phyloP scores from a whole-genome alignment of 2,329 filamentous ascomycete species.

The Amylocarpus encephaloides region DNA sequence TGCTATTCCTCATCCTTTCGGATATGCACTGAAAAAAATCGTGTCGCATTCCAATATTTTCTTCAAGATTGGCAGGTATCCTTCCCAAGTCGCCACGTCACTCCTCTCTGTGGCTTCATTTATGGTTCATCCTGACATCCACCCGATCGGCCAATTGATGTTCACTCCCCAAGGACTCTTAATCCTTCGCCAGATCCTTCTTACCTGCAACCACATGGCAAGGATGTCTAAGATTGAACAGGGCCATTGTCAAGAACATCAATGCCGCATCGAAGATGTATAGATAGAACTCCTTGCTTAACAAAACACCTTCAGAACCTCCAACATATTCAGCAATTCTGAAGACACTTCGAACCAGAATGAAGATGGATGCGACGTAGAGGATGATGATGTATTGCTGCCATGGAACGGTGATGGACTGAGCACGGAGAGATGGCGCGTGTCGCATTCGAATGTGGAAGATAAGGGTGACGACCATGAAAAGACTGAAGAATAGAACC shows the following conservation, averaged over 20 bases:
- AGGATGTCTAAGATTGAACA: slow-evolving; percentile 34
- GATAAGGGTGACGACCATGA: slow-evolving; percentile 37
- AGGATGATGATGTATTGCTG: slow-evolving; percentile 36
- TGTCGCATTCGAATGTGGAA: slow-evolving; percentile 38
- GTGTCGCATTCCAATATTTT: too few species aligned
- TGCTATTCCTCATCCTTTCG: too few species aligned
- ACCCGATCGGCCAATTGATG: slow-evolving; percentile 2
- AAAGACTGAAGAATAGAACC: slow-evolving; percentile 44
- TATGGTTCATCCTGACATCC: background rate
- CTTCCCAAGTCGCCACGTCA: too few species aligned
- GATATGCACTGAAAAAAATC: too few species aligned
- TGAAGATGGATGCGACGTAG: slow-evolving; percentile 36
- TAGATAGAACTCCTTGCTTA: slow-evolving; percentile 37
- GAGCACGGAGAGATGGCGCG: slow-evolving; percentile 23
- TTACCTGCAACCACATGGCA: slow-evolving; percentile 18
- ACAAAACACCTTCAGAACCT: slow-evolving; percentile 37
- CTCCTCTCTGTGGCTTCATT: background rate
- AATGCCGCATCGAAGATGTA: slow-evolving; percentile 39
- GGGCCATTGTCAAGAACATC: slow-evolving; percentile 34
- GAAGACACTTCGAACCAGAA: slow-evolving; percentile 40
- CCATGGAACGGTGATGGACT: slow-evolving; percentile 22
- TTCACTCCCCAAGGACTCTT: background rate
- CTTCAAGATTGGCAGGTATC: too few species aligned
- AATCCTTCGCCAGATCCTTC: background rate
- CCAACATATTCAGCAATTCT: slow-evolving; percentile 40